phyloP scores from a whole-genome alignment of 805 yeast species.

The Kodamaea restingae region DNA sequence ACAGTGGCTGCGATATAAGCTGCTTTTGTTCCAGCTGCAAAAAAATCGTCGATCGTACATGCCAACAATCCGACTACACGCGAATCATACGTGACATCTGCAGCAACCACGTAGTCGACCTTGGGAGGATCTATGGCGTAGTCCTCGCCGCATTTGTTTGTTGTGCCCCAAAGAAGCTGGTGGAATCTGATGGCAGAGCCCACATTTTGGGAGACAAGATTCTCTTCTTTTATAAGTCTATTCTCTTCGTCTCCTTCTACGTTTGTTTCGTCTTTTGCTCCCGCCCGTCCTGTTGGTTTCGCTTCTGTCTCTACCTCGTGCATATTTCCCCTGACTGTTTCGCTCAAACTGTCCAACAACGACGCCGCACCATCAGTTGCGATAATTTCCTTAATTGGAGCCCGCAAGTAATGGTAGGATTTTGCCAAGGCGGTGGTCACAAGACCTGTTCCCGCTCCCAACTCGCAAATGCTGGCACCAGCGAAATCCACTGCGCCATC shows the following conservation, averaged over 20 bases:
- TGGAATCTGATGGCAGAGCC: slow-evolving; percentile 17
- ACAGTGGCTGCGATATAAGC: slow-evolving; percentile 70
- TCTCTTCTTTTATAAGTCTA: not conserved
- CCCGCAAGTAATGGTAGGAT: slow-evolving; percentile 13
- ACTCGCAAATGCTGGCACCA: slow-evolving; percentile 50
- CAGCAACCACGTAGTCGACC: slow-evolving; percentile 60
- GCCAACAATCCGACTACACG: slow-evolving; percentile 53
- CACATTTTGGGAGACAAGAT: slow-evolving; percentile 37
- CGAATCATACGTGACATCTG: slow-evolving; percentile 85
- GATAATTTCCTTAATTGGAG: slow-evolving; percentile 24
- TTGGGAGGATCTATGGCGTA: slow-evolving; percentile 29
- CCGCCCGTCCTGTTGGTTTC: too few relatives aligned
- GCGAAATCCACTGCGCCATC: slow-evolving; percentile 13
- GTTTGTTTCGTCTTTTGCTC: too few relatives aligned
- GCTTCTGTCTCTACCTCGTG: not conserved
- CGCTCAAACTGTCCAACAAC: slow-evolving; percentile 44
- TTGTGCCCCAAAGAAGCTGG: slow-evolving; percentile 56
- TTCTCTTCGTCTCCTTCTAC: not conserved
- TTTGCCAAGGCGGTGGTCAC: slow-evolving; percentile 51
- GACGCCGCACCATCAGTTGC: slow-evolving; percentile 67
- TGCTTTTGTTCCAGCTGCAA: slow-evolving; percentile 20
- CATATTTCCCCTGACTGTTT: slow-evolving; percentile 24
- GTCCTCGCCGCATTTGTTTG: slow-evolving; percentile 20
- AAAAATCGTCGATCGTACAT: slow-evolving; percentile 41
- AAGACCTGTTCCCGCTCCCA: slow-evolving; percentile 91